A percentile compares a stretch with the other conserved stretches of the same genome.
These are phyloP conservation scores for Clonostachys rhizophaga DNA, from an alignment of 2,329 filamentous ascomycete species.

Conservation along the genomic window DNA sequence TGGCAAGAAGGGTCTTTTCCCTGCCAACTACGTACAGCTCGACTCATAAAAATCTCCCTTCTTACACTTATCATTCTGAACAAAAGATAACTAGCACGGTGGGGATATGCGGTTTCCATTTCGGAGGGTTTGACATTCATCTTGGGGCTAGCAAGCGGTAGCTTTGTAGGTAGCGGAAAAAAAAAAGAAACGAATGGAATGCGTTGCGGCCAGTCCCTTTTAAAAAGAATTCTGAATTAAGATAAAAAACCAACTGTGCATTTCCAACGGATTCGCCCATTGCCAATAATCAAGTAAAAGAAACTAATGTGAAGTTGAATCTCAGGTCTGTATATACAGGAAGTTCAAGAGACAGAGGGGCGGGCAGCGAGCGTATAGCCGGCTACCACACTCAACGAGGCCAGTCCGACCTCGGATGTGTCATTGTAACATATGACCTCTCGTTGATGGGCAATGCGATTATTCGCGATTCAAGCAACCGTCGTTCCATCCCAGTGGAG, in stretches of 20 bases:
- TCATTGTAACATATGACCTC: no score
- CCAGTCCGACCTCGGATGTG: no score
- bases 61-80: background rate
- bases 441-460: no score
- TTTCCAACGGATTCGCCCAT: no score
- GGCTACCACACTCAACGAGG: no score
- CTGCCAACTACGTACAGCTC: constrained; percentile 65
- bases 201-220: background rate
- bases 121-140: no score
- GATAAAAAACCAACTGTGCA: no score
- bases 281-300: background rate
- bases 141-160: background rate
- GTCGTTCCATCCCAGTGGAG: no score
- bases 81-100: background rate
- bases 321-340: no score
- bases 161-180: background rate
- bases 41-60: constrained; percentile 22
- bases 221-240: background rate
- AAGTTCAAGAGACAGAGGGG: no score
- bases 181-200: background rate
- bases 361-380: no score
- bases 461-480: no score
- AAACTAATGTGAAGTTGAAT: constrained; percentile 18
- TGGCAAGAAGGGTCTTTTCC: constrained; percentile 80
- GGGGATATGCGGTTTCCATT: background rate